Evolutionary conservation across 352 stramenopile species (phyloP), one percentile per base, ranked within the genome.

Genomic region (Phytopythium kandeliae): DNA sequence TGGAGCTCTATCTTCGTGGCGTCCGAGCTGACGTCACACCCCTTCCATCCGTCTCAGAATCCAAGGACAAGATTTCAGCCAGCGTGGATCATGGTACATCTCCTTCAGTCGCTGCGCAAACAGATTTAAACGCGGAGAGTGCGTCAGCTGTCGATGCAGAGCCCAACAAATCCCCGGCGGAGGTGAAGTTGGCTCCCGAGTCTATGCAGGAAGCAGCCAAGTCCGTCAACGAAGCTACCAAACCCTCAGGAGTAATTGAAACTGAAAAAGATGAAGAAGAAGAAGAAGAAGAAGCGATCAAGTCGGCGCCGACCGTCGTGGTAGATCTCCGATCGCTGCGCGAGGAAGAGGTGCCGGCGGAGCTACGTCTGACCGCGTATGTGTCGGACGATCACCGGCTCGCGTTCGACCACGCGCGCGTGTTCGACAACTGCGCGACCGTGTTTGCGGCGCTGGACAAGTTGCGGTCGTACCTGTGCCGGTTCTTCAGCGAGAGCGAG

Each of bases 381-480:
- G 77, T 92, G 48, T 61, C 61, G 0, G 55, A 22, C 1, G 51
- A 80, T n/a, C 67, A 67, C 45, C 58, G 78, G 8, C 37, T 44
- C 9, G 51, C 62, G 11, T 89, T 92, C 36, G 65, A 74, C 26
- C 78, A 92, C 51, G 48, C 48, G 7, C 59, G 55, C 0, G 43
- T 92, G 12, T 88, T 92, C 48, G 57, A 77, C 16, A 60, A 60
- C 17, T 83, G 74, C 55, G 58, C 58, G n/a, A 71, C 80, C 34
- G 78, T 92, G 0, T 72, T 89, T 12, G 65, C 63, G 1, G 66
- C 78, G n/a, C 56, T 91, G 17, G 74, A 87, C 53, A 65, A 62
- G 30, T 84, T 91, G 51, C 74, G 75, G 31, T 54, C 63, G 35
- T 91, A 91, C 54, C 49, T 82, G 26, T 33, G 55, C 10, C 59